Evolutionary conservation across 768 basidiomycete species (phyloP).

Genomic region (Leccinum arenicola): DNA sequence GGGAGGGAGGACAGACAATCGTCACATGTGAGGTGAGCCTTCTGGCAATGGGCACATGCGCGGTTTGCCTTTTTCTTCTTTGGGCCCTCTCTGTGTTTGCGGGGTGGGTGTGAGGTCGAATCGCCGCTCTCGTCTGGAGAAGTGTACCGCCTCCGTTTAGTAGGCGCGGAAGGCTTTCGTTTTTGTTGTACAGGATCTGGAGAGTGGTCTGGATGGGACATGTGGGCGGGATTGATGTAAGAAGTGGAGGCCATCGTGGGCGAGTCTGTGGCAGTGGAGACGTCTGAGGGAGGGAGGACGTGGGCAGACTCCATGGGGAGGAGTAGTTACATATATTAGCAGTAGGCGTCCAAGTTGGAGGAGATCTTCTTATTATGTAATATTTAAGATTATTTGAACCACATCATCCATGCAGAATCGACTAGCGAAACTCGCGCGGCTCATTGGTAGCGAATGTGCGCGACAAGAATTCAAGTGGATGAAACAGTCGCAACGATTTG

Average conservation of each 20-base stretch:
- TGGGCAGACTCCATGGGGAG: constrained; percentile 7
- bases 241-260: constrained; percentile 22
- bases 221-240: constrained; percentile 44
- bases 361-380: constrained; percentile 22
- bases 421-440: constrained; percentile 30
- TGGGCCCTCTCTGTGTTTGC: constrained; percentile 68
- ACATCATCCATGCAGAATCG: constrained; percentile 11
- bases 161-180: constrained; percentile 39
- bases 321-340: constrained; percentile 11
- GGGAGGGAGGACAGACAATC: constrained; percentile 64
- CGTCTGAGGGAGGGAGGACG: constrained; percentile 3
- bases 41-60: constrained; percentile 95
- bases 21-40: constrained; percentile 97
- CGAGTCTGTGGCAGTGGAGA: neutral
- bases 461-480: constrained; percentile 51
- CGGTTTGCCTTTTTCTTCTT: constrained; percentile 95
- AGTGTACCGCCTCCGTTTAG: constrained; percentile 63
- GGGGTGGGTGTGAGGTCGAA: constrained; percentile 39
- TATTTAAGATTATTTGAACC: constrained; percentile 4
- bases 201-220: constrained; percentile 32
- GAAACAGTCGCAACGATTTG: constrained; percentile 22
- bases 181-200: constrained; percentile 18
- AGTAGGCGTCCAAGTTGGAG: constrained; percentile 5
- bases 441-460: constrained; percentile 36
- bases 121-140: constrained; percentile 58